Evolutionary conservation across 495 filamentous ascomycete genomes (phyloP).

Genomic region (Penicillium ochrochloron): DNA sequence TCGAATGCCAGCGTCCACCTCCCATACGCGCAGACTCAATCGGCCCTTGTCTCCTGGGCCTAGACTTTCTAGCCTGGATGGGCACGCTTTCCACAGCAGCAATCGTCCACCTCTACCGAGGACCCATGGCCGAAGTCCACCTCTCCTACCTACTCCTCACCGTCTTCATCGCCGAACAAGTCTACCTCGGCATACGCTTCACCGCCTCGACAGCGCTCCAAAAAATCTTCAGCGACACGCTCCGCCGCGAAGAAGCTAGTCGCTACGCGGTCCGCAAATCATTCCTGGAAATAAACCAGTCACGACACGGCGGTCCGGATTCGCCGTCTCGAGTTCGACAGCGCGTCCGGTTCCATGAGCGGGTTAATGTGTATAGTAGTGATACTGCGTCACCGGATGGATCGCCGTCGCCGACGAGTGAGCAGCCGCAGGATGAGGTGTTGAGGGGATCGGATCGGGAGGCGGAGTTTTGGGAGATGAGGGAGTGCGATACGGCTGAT

Average conservation of each 20-base stretch:
- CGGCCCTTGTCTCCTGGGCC: constrained; percentile 83
- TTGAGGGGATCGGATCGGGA: constrained; percentile 37
- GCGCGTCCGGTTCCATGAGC: constrained; percentile 46
- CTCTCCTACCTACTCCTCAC: constrained; percentile 76
- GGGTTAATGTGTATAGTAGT: constrained; percentile 43
- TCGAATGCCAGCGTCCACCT: constrained; percentile 84
- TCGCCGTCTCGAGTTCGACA: constrained; percentile 28
- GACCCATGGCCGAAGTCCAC: constrained; percentile 63
- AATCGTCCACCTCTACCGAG: constrained; percentile 83
- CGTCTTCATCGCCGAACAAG: constrained; percentile 81
- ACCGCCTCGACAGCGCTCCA: constrained; percentile 66
- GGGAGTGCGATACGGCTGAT: constrained; percentile 34
- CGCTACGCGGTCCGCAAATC: constrained; percentile 72
- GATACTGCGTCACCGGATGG: constrained; percentile 25
- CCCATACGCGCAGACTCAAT: constrained; percentile 91
- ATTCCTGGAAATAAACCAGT: constrained; percentile 53
- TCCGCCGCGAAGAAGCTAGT: constrained; percentile 75
- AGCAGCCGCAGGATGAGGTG: constrained; percentile 30
- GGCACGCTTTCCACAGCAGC: constrained; percentile 84
- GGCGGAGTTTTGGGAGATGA: constrained; percentile 41
- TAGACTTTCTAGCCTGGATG: constrained; percentile 89
- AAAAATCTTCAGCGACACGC: constrained; percentile 76
- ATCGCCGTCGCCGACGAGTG: constrained; percentile 19
- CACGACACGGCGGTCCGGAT: constrained; percentile 5
- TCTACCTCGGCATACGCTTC: constrained; percentile 73